phyloP scores from a whole-genome alignment of 345 rosid species.

The Cardamine occulta region DNA sequence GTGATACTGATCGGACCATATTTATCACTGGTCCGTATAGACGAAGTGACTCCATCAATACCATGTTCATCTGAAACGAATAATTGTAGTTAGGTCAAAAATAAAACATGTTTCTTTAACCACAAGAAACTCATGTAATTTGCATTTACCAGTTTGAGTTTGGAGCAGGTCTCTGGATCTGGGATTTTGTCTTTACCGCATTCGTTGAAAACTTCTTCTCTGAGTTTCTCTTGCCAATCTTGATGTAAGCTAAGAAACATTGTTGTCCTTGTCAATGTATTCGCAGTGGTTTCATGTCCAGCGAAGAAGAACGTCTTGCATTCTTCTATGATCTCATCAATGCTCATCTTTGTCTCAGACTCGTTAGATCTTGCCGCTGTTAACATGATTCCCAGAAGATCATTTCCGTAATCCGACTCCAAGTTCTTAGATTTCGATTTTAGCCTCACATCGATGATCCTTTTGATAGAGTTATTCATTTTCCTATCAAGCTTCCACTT shows the following conservation, averaged over 20 bases:
- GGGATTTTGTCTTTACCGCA: conserved; percentile 49
- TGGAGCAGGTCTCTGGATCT: conserved; percentile 47
- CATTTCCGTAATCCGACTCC: conserved; percentile 42
- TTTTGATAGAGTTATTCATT: conserved; percentile 37
- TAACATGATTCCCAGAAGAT: conserved; percentile 53
- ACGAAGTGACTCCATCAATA: conserved; percentile 63
- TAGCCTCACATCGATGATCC: conserved; percentile 45
- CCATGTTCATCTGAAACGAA: conserved; percentile 56
- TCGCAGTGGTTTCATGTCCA: conserved; percentile 52
- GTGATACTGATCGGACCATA: conserved; percentile 44
- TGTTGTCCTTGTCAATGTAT: conserved; percentile 58
- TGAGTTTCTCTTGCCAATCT: conserved; percentile 64
- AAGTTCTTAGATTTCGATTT: not conserved
- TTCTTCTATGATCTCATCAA: conserved; percentile 59
- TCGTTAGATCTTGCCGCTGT: conserved; percentile 28
- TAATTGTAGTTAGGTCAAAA: not conserved
- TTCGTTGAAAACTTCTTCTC: conserved; percentile 54
- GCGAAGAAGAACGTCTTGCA: conserved; percentile 68
- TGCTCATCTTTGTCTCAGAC: conserved; percentile 37
- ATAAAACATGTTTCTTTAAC: conserved; percentile 1
- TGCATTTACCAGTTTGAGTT: conserved; percentile 45
- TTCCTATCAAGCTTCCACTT: conserved; percentile 55
- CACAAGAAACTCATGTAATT: not conserved
- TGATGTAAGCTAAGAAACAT: conserved; percentile 56
- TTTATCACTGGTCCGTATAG: conserved; percentile 54